Conservation (phyloP, 106 monocot genomes). For the Dendrobium officinale region DNA sequence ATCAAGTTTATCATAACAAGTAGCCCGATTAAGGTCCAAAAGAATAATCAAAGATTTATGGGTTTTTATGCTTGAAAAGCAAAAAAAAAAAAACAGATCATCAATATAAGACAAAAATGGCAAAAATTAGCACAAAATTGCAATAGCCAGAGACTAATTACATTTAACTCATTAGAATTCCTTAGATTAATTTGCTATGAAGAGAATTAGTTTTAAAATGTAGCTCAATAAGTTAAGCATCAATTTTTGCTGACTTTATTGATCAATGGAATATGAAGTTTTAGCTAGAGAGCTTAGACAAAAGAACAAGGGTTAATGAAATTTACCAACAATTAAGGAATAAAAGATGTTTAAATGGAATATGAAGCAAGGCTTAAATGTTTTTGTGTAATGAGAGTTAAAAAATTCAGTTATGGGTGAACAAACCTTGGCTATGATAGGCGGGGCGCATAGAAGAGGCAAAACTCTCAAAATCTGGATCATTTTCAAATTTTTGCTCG, state of each 20-base stretch:
- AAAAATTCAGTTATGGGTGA: not conserved
- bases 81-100: too few relatives aligned
- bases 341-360: not conserved
- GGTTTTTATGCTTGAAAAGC: not conserved
- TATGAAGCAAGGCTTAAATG: not conserved
- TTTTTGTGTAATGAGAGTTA: not conserved
- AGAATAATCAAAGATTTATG: not conserved
- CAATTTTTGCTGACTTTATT: too few relatives aligned
- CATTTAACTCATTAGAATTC: too few relatives aligned
- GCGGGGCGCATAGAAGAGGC: conserved; percentile 52
- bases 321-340: not conserved
- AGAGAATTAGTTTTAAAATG: too few relatives aligned
- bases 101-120: too few relatives aligned
- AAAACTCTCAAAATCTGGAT: conserved; percentile 56
- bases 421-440: conserved; percentile 87
- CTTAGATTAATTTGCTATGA: too few relatives aligned
- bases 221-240: too few relatives aligned
- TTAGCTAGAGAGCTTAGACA: not conserved
- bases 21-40: not conserved
- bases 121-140: too few relatives aligned
- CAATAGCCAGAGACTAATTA: too few relatives aligned
- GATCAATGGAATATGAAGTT: too few relatives aligned
- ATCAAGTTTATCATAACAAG: not conserved
- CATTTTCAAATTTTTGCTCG: conserved; percentile 13
- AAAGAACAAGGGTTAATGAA: not conserved